Evolutionary conservation across 2,329 filamentous ascomycete genomes (phyloP), one percentile per base, ranked within the genome.

Genomic region (Xylaria multiplex): DNA sequence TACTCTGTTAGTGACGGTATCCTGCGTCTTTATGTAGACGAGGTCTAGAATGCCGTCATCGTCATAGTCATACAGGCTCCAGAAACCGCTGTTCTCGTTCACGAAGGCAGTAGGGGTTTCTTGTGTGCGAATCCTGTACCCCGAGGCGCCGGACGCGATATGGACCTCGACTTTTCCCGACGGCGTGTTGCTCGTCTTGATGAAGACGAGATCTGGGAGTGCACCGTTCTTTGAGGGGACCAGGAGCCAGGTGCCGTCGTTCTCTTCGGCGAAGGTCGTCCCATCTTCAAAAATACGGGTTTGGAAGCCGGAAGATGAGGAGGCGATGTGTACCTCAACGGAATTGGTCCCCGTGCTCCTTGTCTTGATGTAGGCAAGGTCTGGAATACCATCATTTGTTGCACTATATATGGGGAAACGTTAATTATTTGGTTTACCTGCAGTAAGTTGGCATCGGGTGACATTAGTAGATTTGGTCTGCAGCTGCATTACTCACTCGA

Each of bases 341-440:
- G 48, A 52, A 6, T 52, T 56, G 27, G 60, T 59, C 16, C 35
- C 55, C 5, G 64, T 64, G 19, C 5, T 6, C 11, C 37, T 24
- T 6, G 64, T 66, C 50, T 66, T 66, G 42, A 66, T 63, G 35
- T 66, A 66, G 3, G 64, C 64, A 9, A 64, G 64, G 40, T 66
- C 59, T 1, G 48, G 54, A 13, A 40, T 11, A 7, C 55, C 59
- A 14, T 58, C 55, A 7, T 27, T 37, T 8, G 55, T 59, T 24
- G 55, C 60, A 14, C 60, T 66, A 13, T 53, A 32, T 2, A 13
- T 7, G 11, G 43, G 8, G 22, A 2, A 19, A 22, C 43, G 42
- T 64, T 19, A 59, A 42, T 42, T 37, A 46, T 19, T 22, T 9
- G 32, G 3, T 9, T 1, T 22, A 42, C 14, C 13, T 11, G 4